A percentile compares a stretch with the other conserved stretches of the same genome.
Conservation (phyloP, 495 filamentous ascomycete species). For the Penicillium turbatum region DNA sequence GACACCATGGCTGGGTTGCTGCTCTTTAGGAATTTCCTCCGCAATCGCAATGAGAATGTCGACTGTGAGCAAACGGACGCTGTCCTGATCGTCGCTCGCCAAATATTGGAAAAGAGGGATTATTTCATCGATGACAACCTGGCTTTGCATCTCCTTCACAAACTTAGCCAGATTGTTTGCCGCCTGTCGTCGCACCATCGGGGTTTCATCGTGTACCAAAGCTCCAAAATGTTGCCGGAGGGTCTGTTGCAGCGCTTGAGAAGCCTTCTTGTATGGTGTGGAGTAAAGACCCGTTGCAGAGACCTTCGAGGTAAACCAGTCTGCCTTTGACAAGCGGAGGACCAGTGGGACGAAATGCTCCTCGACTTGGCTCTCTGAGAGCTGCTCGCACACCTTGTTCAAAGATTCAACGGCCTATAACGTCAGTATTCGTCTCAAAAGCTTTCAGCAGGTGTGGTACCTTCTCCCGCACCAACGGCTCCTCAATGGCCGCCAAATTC, state of each 20-base stretch:
- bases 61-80: constrained; percentile 90
- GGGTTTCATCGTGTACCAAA: constrained; percentile 95
- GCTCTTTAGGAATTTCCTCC: constrained; percentile 95
- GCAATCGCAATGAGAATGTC: constrained; percentile 95
- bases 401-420: constrained; percentile 90
- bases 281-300: constrained; percentile 94
- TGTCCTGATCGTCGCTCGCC: constrained; percentile 93
- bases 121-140: constrained; percentile 94
- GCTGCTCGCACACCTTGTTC: constrained; percentile 94
- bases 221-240: constrained; percentile 85
- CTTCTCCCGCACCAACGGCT: constrained; percentile 96
- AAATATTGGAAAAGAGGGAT: constrained; percentile 98
- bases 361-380: constrained; percentile 89
- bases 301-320: constrained; percentile 99
- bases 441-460: constrained; percentile 39
- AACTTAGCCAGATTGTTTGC: constrained; percentile 97
- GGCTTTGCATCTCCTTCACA: constrained; percentile 87
- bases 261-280: constrained; percentile 84
- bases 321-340: constrained; percentile 93
- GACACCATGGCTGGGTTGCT: constrained; percentile 92
- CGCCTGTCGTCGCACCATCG: constrained; percentile 95
- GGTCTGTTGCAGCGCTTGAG: constrained; percentile 75
- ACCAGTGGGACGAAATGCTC: constrained; percentile 93
- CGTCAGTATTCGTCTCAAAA: constrained; percentile 21
- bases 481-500: constrained; percentile 97